Base-by-base conservation (phyloP, 129 eudicot species). In the Lactuca saligna region DNA sequence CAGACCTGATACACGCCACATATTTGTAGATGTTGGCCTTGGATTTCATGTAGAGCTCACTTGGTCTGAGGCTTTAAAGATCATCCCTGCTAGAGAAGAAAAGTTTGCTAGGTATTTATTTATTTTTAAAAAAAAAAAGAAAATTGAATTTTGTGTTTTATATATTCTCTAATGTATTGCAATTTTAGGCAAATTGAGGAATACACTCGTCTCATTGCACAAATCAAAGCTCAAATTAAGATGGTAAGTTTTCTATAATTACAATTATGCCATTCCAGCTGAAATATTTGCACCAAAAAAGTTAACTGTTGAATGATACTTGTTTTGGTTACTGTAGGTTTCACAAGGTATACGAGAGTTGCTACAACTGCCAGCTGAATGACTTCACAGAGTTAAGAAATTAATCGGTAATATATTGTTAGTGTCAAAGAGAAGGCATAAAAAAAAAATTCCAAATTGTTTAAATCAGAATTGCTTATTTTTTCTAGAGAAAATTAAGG, bases 31-130 rank as follows among this genome's bases (percentile, higher is more conserved):
- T 63, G 88, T 93, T 66, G 98, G 98, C 54, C 91, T 89, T 57
- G 98, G 98, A 66, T 93, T 93, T 83, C 87, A 89, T 59, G 98
- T 93, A 49, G 97, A 93, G 81, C 84, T 93, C 72, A 93, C 98
- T 34, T 93, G 97, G 97, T 73, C 96, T 51, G 98, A 93, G 78
- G 98, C 98, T 62, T 68, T 93, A 55, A 76, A 67, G 4, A 83
- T 76, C 48, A 89, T 93, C 39, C 72, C 91, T 33, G 84, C 82
- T 41, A 85, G 90, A 70, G 98, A 93, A 80, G 95, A 93, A 65
- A 81, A 72, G 60, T 42, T 89, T 57, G 87, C 94, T 70, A 81
- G 86, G 98, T 93, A 85, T 57, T 13, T 48, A n/a, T 57, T 35
- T 42, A 12, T 35, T 44, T 14, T 59, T 8, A 20, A 20, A 25